Evolutionary conservation across 2,329 filamentous ascomycete species (phyloP), one percentile per base, ranked within the genome.

Genomic region (Zymoseptoria tritici): DNA sequence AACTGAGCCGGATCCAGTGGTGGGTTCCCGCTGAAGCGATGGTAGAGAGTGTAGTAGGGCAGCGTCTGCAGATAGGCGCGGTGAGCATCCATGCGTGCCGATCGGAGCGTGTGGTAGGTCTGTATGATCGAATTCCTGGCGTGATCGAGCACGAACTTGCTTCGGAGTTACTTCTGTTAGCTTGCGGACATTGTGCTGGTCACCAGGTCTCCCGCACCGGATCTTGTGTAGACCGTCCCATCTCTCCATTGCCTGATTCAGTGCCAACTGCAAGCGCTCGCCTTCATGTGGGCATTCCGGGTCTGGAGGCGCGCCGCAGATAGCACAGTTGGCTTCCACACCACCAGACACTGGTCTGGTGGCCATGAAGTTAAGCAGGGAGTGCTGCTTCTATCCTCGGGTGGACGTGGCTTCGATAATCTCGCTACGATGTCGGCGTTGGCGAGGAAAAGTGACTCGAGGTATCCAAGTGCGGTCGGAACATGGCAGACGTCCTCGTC

Each of bases 71-170:
- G 74, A 59, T 79, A 78, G 52, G 73, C 71, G 16, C 72, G 67
- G 58, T 79, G 76, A 21, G 75, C 73, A 55, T 73, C 68, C 58
- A 77, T 73, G 60, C 77, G 75, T 53, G 71, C 71, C 31, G 72
- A 69, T 13, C 71, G 74, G 54, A 78, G 70, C 11, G 72, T 68
- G 54, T 77, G 71, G 68, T 78, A 79, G 42, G 75, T 76, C 49
- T 72, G 70, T 29, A 79, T 72, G 57, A 80, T 76, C 63, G 77
- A 74, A 59, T 75, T 73, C 19, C 77, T 75, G 46, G 78, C 75
- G 60, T 79, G 75, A 42, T 72, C 70, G 49, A 79, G 73, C 6
- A 78, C 77, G 77, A 77, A 80, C 63, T 79, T 75, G 50, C 77
- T 80, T 62, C 31, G n/a, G 36, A 11, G 22, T 46, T n/a, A 36